Base-by-base conservation (phyloP, 2,329 filamentous ascomycete species). In the Leptographium radiaticola region DNA sequence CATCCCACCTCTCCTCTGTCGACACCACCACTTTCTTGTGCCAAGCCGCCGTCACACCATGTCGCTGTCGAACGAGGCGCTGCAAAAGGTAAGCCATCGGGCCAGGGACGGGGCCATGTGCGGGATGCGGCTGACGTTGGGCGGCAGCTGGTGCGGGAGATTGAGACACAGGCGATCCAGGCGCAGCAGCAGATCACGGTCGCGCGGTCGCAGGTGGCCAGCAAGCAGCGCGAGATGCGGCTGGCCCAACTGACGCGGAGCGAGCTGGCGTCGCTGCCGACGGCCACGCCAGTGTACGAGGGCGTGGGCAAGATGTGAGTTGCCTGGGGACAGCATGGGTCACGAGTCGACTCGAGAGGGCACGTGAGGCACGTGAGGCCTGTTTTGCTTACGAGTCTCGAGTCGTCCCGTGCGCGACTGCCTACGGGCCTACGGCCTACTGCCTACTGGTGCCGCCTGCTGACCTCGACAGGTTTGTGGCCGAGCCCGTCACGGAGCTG, bases 231-330 rank as follows among this genome's bases (percentile, higher is more conserved):
- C 55, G 91, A 97, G 66, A 83, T 86, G 65, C 88, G 93, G 46
- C 82, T 96, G 70, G 77, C 94, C 44, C 87, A 95, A 68, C 74
- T 98, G 59, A 97, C 91, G 2, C 79, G 85, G 39, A 87, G 79
- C 59, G 93, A 98, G 70, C 75, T 97, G 50, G 79, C 81, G n/a
- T 77, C 80, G 8, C 71, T 98, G 57, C 85, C 89, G 5, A 67
- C 78, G 18, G 79, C 84, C 49, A 93, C 89, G 0, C 84, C 84
- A 36, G 81, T 95, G 33, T 98, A 97, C 64, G 91, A 97, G 70
- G 91, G 91, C 7, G 86, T 97, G 12, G 93, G 93, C 51, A 98
- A 97, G 73, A 97, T 98, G 93, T 96, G 70, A 63, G 83, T 16
- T n/a, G n/a, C n/a, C n/a, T n/a, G n/a, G n/a, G n/a, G n/a, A n/a